These are phyloP conservation scores for Botryosphaeria agaves DNA, from an alignment of 2,329 filamentous ascomycete genomes.

Conservation along the genomic window DNA sequence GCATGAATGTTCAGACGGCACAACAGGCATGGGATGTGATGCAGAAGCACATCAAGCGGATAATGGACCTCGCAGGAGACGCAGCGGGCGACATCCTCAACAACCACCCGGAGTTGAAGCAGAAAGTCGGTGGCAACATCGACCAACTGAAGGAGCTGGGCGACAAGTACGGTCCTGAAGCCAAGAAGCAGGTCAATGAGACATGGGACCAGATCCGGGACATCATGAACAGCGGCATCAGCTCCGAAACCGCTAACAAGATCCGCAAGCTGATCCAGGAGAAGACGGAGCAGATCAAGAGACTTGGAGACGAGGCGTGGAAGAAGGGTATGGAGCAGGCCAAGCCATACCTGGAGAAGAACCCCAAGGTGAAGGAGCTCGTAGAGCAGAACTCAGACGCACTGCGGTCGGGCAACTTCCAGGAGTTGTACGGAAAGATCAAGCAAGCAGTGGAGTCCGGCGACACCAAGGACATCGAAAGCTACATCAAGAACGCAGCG, in stretches of 20 bases:
- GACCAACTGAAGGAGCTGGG: conserved; percentile 53
- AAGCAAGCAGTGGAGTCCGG: conserved; percentile 45
- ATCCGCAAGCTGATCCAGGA: conserved; percentile 48
- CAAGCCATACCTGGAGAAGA: conserved; percentile 58
- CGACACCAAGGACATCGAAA: conserved; percentile 39
- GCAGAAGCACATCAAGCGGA: conserved; percentile 39
- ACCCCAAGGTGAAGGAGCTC: conserved; percentile 55
- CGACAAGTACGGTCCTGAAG: conserved; percentile 54
- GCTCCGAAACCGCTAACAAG: conserved; percentile 34
- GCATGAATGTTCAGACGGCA: conserved; percentile 45
- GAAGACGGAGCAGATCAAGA: conserved; percentile 48
- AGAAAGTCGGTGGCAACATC: conserved; percentile 51
- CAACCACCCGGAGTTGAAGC: conserved; percentile 56
- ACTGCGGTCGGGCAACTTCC: conserved; percentile 48
- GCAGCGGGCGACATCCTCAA: conserved; percentile 47
- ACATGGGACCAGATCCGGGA: conserved; percentile 51
- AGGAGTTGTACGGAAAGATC: conserved; percentile 45
- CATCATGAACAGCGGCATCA: conserved; percentile 44
- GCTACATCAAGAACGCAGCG: conserved; percentile 40
- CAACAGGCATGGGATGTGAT: conserved; percentile 44
- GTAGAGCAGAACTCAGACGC: conserved; percentile 52
- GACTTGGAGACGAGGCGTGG: conserved; percentile 56
- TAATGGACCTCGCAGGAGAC: conserved; percentile 45
- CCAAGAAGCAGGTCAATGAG: conserved; percentile 58
- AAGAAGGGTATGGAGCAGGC: conserved; percentile 52